These are phyloP conservation scores for Amanita muscaria DNA, from an alignment of 768 basidiomycete genomes.

Conservation along the genomic window DNA sequence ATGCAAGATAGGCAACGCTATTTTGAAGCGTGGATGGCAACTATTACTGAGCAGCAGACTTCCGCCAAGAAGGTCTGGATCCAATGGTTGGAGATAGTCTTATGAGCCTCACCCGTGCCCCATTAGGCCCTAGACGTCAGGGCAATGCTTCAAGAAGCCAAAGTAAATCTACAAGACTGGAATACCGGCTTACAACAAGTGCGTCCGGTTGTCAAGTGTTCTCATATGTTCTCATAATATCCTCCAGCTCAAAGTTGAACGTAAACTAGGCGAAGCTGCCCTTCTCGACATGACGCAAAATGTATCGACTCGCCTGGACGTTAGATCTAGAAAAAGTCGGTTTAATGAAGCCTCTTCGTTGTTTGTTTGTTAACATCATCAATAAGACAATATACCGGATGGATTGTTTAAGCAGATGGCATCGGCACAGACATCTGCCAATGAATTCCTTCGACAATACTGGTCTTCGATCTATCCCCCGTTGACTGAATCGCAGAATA, in stretches of 20 bases:
- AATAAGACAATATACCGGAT: conserved; percentile 70
- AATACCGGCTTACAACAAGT: conserved; percentile 50
- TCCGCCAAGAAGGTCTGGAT: conserved; percentile 21
- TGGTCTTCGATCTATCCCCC: conserved; percentile 86
- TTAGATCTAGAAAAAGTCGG: conserved; percentile 58
- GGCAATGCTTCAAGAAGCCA: conserved; percentile 38
- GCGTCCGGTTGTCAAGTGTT: conserved; percentile 10
- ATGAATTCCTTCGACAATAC: conserved; percentile 94
- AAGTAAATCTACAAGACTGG: conserved; percentile 47
- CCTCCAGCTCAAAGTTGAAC: conserved; percentile 56
- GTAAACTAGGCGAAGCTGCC: conserved; percentile 59
- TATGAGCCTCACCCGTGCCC: background rate
- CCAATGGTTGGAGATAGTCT: background rate
- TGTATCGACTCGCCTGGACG: conserved; percentile 63
- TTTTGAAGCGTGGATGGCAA: conserved; percentile 59
- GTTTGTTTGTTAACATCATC: conserved; percentile 2
- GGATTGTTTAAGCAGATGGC: conserved; percentile 74
- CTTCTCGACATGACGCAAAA: conserved; percentile 71
- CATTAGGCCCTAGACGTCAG: conserved; percentile 39
- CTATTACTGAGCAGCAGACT: conserved; percentile 20
- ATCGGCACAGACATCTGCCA: conserved; percentile 86
- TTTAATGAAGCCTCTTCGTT: background rate
- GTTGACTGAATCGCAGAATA: conserved; percentile 42
- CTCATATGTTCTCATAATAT: too few species aligned
- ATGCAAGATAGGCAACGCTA: conserved; percentile 83